Conservation (phyloP, 176 grass and related monocot genomes). For the Melocanna baccifera region DNA sequence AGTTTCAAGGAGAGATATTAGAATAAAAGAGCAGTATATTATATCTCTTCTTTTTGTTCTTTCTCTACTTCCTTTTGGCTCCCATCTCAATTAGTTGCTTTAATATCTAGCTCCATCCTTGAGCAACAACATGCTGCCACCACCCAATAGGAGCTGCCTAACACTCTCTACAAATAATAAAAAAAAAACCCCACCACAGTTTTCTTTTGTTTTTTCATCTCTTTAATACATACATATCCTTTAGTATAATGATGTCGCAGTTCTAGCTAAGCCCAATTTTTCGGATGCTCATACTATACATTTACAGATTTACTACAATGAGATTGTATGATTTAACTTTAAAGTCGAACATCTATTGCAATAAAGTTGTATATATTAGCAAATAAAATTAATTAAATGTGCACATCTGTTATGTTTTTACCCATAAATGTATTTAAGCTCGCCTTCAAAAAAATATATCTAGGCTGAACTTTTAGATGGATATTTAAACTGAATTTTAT, state of each 20-base stretch:
- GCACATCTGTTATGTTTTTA: background rate
- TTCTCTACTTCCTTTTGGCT: constrained; percentile 27
- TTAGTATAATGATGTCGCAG: background rate
- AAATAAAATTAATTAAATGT: background rate
- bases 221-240: background rate
- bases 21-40: constrained; percentile 26
- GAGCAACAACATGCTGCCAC: constrained; percentile 39
- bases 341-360: background rate
- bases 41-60: constrained; percentile 30
- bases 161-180: constrained; percentile 43
- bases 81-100: constrained; percentile 28
- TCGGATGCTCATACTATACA: background rate
- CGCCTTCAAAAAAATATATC: background rate
- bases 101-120: constrained; percentile 26
- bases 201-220: constrained; percentile 22
- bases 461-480: background rate
- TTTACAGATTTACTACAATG: background rate
- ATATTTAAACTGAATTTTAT: background rate
- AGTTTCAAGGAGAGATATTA: constrained; percentile 33
- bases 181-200: constrained; percentile 28
- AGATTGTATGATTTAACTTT: background rate
- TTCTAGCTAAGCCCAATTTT: background rate
- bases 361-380: background rate
- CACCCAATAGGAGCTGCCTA: constrained; percentile 52
- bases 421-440: background rate